Evolutionary conservation across 2,329 filamentous ascomycete genomes (phyloP), one percentile per base, ranked within the genome.

Genomic region (Xylariaceae sp.): DNA sequence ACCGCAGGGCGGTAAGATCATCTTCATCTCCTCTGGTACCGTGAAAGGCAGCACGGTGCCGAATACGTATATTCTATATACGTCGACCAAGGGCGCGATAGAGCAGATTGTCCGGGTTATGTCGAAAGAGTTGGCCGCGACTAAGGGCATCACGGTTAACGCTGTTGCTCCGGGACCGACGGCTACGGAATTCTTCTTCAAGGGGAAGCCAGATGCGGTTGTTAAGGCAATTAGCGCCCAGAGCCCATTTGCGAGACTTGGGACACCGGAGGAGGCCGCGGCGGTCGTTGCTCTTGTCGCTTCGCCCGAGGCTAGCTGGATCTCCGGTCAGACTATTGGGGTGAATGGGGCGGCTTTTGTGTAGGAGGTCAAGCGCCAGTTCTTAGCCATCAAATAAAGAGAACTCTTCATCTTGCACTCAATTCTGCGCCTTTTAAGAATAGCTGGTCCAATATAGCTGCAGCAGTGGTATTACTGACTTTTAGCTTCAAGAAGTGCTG

Each of bases 21-120:
- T 63, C 48, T 61, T 78, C 54, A 56, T 78, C 43, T 74, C 72
- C 13, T 75, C 71, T 12, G 68, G 62, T 2, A 60, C 71, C 9
- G 70, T 65, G 38, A 61, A 59, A 13, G 60, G 66, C 3, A 73
- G 71, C 1, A 68, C 63, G 3, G 68, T 82, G n/a, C 48, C 68
- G 22, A 71, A 77, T 0, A 56, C 62, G 0, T 81, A 82, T 56
- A 68, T 78, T 14, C 69, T 81, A 9, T 86, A 85, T 63, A 71
- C 71, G 10, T 69, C 75, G 0, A 80, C 77, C 41, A 86, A 86
- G 61, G 82, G 80, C 44, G 79, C 81, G 9, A 73, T 86, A 39
- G 81, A 85, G 64, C 79, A 83, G 64, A 76, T 84, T 69, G 75
- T 75, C 0, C 74, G 80, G 11, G 67, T 43, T 16, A 33, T 45